phyloP scores from a whole-genome alignment of 2,329 filamentous ascomycete species.

The Cordyceps tenuipes region DNA sequence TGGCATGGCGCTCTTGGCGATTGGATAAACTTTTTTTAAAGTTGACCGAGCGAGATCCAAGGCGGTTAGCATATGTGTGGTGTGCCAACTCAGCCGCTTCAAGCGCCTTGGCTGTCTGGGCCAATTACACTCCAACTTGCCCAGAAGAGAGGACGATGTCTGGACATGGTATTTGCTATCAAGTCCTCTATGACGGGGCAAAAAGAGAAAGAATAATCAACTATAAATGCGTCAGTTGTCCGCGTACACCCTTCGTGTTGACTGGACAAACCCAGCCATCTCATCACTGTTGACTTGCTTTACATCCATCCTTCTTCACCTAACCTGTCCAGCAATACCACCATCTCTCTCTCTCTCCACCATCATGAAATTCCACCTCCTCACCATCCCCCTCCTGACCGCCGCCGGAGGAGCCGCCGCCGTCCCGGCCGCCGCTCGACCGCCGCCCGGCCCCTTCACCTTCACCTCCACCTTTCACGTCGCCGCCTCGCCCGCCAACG shows the following conservation, averaged over 20 bases:
- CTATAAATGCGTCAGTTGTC: not conserved
- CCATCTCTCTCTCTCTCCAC: not conserved
- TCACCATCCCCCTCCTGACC: not conserved
- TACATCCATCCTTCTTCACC: not conserved
- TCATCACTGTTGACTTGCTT: not conserved
- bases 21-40: not conserved
- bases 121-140: not conserved
- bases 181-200: not conserved
- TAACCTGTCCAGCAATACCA: not conserved
- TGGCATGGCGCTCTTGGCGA: not conserved
- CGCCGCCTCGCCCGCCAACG: conserved; percentile 39
- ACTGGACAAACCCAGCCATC: not conserved
- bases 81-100: not conserved
- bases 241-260: not conserved
- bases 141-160: not conserved
- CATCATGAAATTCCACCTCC: not conserved
- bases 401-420: not conserved
- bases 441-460: conserved; percentile 18
- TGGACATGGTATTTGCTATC: not conserved
- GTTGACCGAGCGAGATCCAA: not conserved
- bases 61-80: not conserved
- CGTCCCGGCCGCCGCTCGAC: not conserved
- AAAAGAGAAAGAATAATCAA: too few species aligned
- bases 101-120: not conserved
- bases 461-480: conserved; percentile 44